phyloP scores from a whole-genome alignment of 495 filamentous ascomycete species.

The Penicillium flavigenum region DNA sequence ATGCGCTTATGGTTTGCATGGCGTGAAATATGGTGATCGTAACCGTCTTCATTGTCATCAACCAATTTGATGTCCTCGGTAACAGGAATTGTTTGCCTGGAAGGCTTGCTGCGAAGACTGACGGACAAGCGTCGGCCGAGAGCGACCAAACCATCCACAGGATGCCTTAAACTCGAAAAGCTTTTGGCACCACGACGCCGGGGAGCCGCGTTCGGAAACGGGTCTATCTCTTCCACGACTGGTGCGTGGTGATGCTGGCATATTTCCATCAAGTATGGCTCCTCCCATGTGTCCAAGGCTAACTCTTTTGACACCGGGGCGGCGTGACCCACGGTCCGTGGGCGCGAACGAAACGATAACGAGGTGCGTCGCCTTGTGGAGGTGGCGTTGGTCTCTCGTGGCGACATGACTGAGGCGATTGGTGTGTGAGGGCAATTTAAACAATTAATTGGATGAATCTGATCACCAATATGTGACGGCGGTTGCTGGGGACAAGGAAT shows the following conservation, averaged over 20 bases:
- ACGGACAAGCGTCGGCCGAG: constrained; percentile 48
- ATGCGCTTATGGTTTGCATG: constrained; percentile 22
- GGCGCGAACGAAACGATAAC: constrained; percentile 36
- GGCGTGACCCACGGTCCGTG: constrained; percentile 34
- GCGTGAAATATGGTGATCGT: constrained; percentile 15
- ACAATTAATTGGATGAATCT: constrained; percentile 2
- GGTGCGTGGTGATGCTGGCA: constrained; percentile 29
- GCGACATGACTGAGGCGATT: constrained; percentile 35
- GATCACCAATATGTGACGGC: neutral
- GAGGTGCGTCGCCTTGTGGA: constrained; percentile 41
- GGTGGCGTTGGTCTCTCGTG: constrained; percentile 30
- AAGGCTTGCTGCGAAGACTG: constrained; percentile 44
- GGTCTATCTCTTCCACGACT: constrained; percentile 40
- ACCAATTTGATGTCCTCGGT: constrained; percentile 3
- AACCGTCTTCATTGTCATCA: constrained; percentile 13
- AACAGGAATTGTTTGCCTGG: constrained; percentile 31
- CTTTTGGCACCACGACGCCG: constrained; percentile 44
- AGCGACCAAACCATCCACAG: constrained; percentile 46
- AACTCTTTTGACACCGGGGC: constrained; percentile 23
- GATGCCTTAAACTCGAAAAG: constrained; percentile 48
- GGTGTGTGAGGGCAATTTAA: neutral
- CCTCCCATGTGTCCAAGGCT: constrained; percentile 31
- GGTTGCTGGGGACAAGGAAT: constrained; percentile 1
- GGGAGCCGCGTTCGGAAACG: constrained; percentile 36
- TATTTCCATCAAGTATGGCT: constrained; percentile 29